Conservation (phyloP, 2,329 filamentous ascomycete genomes). For the Fonsecaea pugnacius region DNA sequence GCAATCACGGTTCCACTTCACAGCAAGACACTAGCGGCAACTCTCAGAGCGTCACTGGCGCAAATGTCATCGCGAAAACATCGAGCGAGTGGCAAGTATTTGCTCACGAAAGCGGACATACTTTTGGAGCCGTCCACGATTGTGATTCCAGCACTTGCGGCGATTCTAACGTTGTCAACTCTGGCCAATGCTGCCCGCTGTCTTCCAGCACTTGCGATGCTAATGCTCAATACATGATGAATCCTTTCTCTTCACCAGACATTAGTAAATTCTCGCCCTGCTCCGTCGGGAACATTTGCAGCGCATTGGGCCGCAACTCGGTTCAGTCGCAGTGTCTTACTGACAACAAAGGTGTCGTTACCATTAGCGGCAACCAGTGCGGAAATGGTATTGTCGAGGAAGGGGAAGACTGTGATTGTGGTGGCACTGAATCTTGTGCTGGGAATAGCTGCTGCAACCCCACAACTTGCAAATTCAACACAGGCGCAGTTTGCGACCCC, state of each 20-base stretch:
- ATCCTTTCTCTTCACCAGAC: conserved; percentile 76
- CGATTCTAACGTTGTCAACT: conserved; percentile 62
- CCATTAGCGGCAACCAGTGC: conserved; percentile 81
- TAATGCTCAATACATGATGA: conserved; percentile 86
- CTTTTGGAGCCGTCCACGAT: conserved; percentile 94
- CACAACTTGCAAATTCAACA: conserved; percentile 81
- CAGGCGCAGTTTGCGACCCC: conserved; percentile 72
- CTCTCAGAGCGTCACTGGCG: conserved; percentile 75
- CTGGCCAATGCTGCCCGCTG: conserved; percentile 80
- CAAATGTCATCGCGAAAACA: conserved; percentile 87
- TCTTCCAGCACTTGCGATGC: conserved; percentile 72
- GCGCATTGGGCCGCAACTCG: conserved; percentile 75
- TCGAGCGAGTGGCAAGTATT: conserved; percentile 92
- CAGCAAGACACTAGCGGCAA: conserved; percentile 55
- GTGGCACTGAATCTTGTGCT: conserved; percentile 72
- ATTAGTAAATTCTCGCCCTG: conserved; percentile 85
- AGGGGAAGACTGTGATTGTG: conserved; percentile 96
- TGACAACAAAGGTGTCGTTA: conserved; percentile 82
- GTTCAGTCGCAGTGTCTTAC: conserved; percentile 77
- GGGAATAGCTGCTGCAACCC: conserved; percentile 82
- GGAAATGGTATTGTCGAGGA: conserved; percentile 96
- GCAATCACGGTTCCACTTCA: conserved; percentile 63
- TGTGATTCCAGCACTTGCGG: conserved; percentile 72
- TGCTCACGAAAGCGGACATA: conserved; percentile 91
- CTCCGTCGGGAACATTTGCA: conserved; percentile 91